Evolutionary conservation across 768 basidiomycete genomes (phyloP).

Genomic region (Stropharia rugosoannulata): DNA sequence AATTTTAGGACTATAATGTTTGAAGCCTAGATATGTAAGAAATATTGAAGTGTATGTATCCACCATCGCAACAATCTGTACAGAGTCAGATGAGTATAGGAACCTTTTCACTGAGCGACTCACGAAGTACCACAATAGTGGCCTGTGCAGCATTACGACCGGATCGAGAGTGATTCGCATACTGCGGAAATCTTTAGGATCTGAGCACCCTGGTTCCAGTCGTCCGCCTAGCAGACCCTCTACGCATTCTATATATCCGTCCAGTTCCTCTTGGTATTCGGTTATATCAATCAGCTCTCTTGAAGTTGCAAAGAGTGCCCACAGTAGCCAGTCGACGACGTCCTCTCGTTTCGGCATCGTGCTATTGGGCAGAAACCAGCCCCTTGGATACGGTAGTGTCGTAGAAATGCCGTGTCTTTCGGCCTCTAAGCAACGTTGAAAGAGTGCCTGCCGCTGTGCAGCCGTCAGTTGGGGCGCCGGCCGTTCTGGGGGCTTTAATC

Average conservation of each 20-base stretch:
- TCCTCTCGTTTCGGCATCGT: slow-evolving; percentile 39
- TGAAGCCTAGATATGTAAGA: slow-evolving; percentile 47
- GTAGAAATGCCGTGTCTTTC: slow-evolving; percentile 11
- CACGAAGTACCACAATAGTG: slow-evolving; percentile 65
- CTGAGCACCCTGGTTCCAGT: slow-evolving; percentile 39
- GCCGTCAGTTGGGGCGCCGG: slow-evolving; percentile 35
- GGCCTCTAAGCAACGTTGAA: slow-evolving; percentile 42
- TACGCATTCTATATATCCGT: slow-evolving; percentile 40
- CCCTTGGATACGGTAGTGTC: slow-evolving; percentile 35
- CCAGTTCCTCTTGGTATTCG: slow-evolving; percentile 51
- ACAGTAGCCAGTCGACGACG: slow-evolving; percentile 60
- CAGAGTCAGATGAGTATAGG: not conserved
- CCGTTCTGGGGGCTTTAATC: slow-evolving; percentile 29
- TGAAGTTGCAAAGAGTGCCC: slow-evolving; percentile 55
- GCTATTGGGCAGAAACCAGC: slow-evolving; percentile 51
- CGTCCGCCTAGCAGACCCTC: slow-evolving; percentile 39
- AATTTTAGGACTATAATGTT: slow-evolving; percentile 43
- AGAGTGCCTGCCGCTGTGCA: slow-evolving; percentile 44
- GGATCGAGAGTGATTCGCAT: slow-evolving; percentile 59
- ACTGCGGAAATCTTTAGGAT: slow-evolving; percentile 28
- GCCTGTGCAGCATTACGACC: slow-evolving; percentile 54
- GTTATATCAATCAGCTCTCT: slow-evolving; percentile 22
- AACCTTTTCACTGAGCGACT: slow-evolving; percentile 19
- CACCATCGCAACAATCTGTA: slow-evolving; percentile 51
- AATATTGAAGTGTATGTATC: slow-evolving; percentile 43